Base-by-base conservation (phyloP, 1,284 basidiomycete species). In the Farysia itapuensis region DNA sequence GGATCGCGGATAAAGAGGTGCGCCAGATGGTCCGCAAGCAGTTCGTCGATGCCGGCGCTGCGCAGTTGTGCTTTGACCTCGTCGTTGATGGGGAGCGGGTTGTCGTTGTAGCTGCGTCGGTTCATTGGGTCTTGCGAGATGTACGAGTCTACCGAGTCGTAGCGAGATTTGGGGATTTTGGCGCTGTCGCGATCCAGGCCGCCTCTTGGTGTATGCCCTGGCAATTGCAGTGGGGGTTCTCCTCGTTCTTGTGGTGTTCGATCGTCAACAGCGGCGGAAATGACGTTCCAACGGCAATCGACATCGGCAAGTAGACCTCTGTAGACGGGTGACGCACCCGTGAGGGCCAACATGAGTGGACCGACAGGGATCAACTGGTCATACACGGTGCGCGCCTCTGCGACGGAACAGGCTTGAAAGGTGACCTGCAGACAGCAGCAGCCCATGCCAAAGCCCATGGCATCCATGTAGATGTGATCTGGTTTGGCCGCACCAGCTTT, bases 381-480 rank as follows among this genome's bases (percentile, higher is more conserved):
- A 77, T 99, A 98, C 75, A 97, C 84, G 39, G 87, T 82, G 66
- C 91, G 83, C 5, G 95, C 94, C 77, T 98, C 92, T 31, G 84
- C 81, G 21, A 98, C 85, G 77, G 91, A 90, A 78, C 89, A 94
- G 0, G 92, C 88, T 78, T 99, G 95, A 80, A 98, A 96, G 4
- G 95, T 99, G 60, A 98, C 83, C 75, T 99, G 95, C 39, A 99
- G 81, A 78, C 95, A 98, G 74, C 90, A 95, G 72, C 94, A 97
- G 3, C 95, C 95, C 94, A 97, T 98, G 33, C 95, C 95, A 77
- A 99, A 99, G 19, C 93, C 94, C 95, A 97, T 97, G 2, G 95
- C 93, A 78, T 99, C 95, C 82, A 98, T 85, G 78, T 98, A 98
- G 65, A 99, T 92, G 78, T 97, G 92, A 77, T 94, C 86, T 12